Percentiles rank a stretch among this genome's conserved stretches.
phyloP scores from a whole-genome alignment of 805 yeast genomes.

The fission yeast (Schizosaccharomyces pombe) region ASM294v3 CU329670.1:3628501-3629000 shows the following conservation, averaged over 20 bases:
- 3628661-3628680: slow-evolving; percentile 28
- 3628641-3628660: slow-evolving; percentile 18
- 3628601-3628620: slow-evolving; percentile 26
- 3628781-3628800: slow-evolving; percentile 72
- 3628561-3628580: slow-evolving; percentile 79
- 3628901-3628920: too few species aligned
- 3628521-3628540: slow-evolving; percentile 63
- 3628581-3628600: slow-evolving; percentile 72
- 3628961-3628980: too few species aligned
- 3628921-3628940: too few species aligned
- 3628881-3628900: not conserved
- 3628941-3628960: too few species aligned
- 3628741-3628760: too few species aligned
- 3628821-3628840: slow-evolving; percentile 33
- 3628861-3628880: not conserved
- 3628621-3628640: slow-evolving; percentile 10
- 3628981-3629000: too few species aligned
- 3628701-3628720: slow-evolving; percentile 28
- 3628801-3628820: slow-evolving; percentile 62
- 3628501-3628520: slow-evolving; percentile 38
- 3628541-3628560: slow-evolving; percentile 45
- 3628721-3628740: slow-evolving; percentile 69
- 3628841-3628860: slow-evolving; percentile 46
- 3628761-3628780: too few species aligned
- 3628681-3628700: slow-evolving; percentile 15